phyloP scores from a whole-genome alignment of 441 rosid species.

The Manihot esculenta region DNA sequence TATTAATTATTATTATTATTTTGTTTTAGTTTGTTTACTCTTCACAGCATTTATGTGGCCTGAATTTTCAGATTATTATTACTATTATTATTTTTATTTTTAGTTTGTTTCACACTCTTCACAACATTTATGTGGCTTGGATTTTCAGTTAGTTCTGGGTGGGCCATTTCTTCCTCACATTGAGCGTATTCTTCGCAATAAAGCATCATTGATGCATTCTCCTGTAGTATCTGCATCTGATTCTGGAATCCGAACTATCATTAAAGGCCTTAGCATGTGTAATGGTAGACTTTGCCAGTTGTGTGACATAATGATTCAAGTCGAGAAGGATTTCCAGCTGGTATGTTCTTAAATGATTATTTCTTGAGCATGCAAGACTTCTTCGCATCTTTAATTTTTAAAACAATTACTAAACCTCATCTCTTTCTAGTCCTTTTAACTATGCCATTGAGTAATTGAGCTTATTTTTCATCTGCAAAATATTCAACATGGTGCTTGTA shows the following conservation, averaged over 20 bases:
- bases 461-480: not conserved
- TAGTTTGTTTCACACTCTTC: not conserved
- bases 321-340: conserved; percentile 43
- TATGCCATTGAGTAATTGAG: not conserved
- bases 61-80: no score
- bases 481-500: no score
- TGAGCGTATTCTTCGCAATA: conserved; percentile 51
- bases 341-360: conserved; percentile 37
- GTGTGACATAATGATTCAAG: conserved; percentile 55
- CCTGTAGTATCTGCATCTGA: conserved; percentile 57
- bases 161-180: conserved; percentile 76
- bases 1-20: not conserved
- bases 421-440: not conserved
- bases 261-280: conserved; percentile 46
- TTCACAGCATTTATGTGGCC: conserved; percentile 5
- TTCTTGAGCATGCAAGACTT: not conserved
- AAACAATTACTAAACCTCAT: not conserved
- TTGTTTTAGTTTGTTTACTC: conserved; percentile 1
- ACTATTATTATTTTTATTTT: not conserved
- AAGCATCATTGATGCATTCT: conserved; percentile 51
- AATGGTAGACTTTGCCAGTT: conserved; percentile 53
- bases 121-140: conserved; percentile 16
- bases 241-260: conserved; percentile 46
- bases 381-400: not conserved
- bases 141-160: conserved; percentile 63